A percentile compares a stretch with the other conserved stretches of the same genome.
Evolutionary conservation across 139 green algal species (phyloP).

Genomic region (Trebouxia sp.): DNA sequence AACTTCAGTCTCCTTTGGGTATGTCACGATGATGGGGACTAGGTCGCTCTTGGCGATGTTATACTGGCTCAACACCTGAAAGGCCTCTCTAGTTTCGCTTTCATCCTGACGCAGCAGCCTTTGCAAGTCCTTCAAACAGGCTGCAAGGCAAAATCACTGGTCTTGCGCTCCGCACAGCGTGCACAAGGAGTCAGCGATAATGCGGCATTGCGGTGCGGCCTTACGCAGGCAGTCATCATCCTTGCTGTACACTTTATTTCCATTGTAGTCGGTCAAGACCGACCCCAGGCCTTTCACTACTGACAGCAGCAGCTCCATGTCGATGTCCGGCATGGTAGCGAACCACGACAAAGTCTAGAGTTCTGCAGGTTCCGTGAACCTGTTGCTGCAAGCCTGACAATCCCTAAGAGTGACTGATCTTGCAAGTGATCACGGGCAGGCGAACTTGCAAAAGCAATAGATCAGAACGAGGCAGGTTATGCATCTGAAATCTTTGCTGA

Average conservation of each 20-base stretch:
- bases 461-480: too few species aligned
- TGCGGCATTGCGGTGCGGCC: too few species aligned
- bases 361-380: too few species aligned
- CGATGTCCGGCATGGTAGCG: slow-evolving; percentile 45
- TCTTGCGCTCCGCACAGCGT: too few species aligned
- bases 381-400: too few species aligned
- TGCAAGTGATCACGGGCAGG: too few species aligned
- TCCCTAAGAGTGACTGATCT: too few species aligned
- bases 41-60: slow-evolving; percentile 72
- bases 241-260: slow-evolving; percentile 58
- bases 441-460: too few species aligned
- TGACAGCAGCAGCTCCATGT: slow-evolving; percentile 80
- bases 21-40: slow-evolving; percentile 80
- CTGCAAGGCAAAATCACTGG: slow-evolving; percentile 52
- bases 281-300: slow-evolving; percentile 71
- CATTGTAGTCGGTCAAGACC: slow-evolving; percentile 42
- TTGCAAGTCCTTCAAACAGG: slow-evolving; percentile 87
- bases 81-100: slow-evolving; percentile 65
- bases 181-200: too few species aligned
- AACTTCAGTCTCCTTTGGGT: slow-evolving; percentile 76
- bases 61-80: slow-evolving; percentile 76
- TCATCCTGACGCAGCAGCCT: slow-evolving; percentile 89
- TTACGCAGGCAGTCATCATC: slow-evolving; percentile 77
- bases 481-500: too few species aligned
- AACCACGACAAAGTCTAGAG: too few species aligned